A percentile compares a stretch with the other conserved stretches of the same genome.
Evolutionary conservation across 768 basidiomycete species (phyloP).

Genomic region (Mycena epipterygia): DNA sequence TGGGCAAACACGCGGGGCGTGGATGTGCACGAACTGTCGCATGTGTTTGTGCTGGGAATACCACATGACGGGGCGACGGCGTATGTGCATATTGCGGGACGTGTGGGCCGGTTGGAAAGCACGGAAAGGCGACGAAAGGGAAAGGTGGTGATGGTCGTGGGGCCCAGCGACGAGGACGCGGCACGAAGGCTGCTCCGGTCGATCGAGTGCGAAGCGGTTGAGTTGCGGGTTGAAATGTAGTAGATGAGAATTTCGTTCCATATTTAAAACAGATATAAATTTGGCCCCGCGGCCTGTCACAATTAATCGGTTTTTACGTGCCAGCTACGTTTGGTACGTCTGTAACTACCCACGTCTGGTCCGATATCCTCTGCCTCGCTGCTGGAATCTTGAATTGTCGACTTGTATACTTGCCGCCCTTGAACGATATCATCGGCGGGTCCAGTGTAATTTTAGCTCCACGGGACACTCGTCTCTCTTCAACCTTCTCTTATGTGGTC

Average conservation of each 20-base stretch:
- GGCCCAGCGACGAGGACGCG: conserved; percentile 48
- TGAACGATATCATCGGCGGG: background rate
- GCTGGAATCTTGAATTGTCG: background rate
- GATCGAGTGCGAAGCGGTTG: conserved; percentile 23
- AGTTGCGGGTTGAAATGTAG: conserved; percentile 31
- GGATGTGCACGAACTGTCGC: conserved; percentile 77
- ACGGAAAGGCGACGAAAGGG: conserved; percentile 57
- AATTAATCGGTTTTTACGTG: no score
- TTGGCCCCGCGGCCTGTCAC: no score
- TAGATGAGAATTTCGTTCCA: background rate
- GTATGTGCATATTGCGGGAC: conserved; percentile 80
- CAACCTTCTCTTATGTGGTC: conserved; percentile 29
- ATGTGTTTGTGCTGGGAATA: conserved; percentile 81
- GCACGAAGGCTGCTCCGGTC: conserved; percentile 44
- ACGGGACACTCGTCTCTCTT: conserved; percentile 8
- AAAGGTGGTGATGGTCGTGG: conserved; percentile 74
- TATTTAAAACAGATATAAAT: background rate
- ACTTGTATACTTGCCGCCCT: background rate
- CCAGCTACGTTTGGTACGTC: no score
- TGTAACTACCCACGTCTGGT: no score
- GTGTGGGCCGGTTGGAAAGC: conserved; percentile 76
- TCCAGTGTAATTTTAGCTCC: conserved; percentile 22
- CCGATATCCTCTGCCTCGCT: background rate
- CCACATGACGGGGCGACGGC: conserved; percentile 62
- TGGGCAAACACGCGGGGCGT: conserved; percentile 79